Evolutionary conservation across 306 rosid genomes (phyloP).

Genomic region (Bauhinia variegata): DNA sequence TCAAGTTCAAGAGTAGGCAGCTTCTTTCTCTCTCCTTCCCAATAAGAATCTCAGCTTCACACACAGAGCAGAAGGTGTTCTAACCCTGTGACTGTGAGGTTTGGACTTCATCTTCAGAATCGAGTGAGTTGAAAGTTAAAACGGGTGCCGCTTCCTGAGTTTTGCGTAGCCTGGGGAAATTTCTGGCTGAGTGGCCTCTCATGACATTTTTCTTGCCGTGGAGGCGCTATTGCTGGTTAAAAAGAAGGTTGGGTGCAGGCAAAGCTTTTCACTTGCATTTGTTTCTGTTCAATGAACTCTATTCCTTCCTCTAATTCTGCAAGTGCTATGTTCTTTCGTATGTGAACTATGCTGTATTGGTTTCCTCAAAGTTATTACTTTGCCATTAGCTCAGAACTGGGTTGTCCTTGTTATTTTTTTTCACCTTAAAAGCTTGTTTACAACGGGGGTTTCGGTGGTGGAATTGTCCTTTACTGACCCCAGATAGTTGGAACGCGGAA

Average conservation of each 20-base stretch:
- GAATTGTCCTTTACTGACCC: not conserved
- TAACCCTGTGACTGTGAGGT: too few relatives aligned
- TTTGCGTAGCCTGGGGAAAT: not conserved
- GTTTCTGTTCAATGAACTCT: too few relatives aligned
- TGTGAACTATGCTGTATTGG: too few relatives aligned
- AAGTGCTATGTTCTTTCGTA: too few relatives aligned
- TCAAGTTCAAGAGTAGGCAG: not conserved
- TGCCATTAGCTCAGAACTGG: too few relatives aligned
- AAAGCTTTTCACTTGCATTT: too few relatives aligned
- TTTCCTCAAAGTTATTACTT: too few relatives aligned
- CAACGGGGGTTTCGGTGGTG: too few relatives aligned
- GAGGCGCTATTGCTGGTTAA: not conserved
- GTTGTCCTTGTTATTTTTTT: too few relatives aligned
- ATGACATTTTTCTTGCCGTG: not conserved
- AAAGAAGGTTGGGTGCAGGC: too few relatives aligned
- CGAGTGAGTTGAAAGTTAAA: not conserved
- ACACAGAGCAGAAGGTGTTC: not conserved
- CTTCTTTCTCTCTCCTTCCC: not conserved
- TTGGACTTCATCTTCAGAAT: not conserved
- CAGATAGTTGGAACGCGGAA: not conserved
- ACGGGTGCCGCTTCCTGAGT: not conserved
- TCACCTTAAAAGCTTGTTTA: too few relatives aligned
- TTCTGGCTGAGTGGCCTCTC: not conserved
- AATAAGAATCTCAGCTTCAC: not conserved
- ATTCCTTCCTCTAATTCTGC: too few relatives aligned